Evolutionary conservation across 2,329 filamentous ascomycete genomes (phyloP).

Genomic region (Microdochium trichocladiopsis): DNA sequence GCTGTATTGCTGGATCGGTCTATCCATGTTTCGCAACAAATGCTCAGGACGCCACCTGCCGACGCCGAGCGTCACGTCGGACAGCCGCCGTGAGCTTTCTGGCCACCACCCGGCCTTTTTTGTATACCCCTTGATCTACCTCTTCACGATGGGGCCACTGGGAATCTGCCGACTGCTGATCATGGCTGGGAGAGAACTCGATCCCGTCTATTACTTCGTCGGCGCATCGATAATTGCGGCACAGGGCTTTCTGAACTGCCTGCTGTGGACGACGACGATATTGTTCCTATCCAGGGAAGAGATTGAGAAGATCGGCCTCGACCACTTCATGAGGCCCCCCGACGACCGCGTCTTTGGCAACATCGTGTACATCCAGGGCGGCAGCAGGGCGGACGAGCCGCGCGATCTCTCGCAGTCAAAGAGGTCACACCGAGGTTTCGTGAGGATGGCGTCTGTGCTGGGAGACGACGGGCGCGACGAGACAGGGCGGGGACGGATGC

Average conservation of each 20-base stretch:
- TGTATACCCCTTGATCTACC: not conserved
- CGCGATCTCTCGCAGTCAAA: not conserved
- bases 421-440: not conserved
- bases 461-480: not conserved
- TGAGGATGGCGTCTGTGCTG: not conserved
- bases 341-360: not conserved
- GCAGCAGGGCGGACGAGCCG: not conserved
- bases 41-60: not conserved
- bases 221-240: not conserved
- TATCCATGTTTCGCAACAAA: not conserved
- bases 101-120: slow-evolving; percentile 1
- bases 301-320: not conserved
- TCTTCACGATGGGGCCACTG: not conserved
- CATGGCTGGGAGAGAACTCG: not conserved
- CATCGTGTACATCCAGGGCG: slow-evolving; percentile 1
- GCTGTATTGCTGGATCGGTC: not conserved
- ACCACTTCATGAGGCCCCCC: not conserved
- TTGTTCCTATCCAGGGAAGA: not conserved
- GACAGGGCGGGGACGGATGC: not conserved
- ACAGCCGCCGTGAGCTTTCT: not conserved
- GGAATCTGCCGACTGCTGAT: not conserved
- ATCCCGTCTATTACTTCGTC: not conserved
- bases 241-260: not conserved
- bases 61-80: not conserved
- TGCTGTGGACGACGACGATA: not conserved